phyloP scores from a whole-genome alignment of 2,329 filamentous ascomycete genomes.

The Verticillium alfalfae region DNA sequence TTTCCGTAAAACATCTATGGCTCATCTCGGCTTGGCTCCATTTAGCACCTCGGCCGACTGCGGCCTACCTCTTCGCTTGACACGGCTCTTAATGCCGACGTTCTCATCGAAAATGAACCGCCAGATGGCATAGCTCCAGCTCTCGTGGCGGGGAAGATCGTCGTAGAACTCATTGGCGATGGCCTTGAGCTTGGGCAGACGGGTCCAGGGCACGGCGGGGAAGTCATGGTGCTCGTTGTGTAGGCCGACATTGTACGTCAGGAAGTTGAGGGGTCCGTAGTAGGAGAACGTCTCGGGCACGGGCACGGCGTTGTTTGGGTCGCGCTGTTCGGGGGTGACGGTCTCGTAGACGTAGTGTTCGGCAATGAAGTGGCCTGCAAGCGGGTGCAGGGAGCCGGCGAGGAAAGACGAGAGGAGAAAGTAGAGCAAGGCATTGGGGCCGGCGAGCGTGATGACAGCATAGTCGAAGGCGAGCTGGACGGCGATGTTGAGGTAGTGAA shows the following conservation, averaged over 20 bases:
- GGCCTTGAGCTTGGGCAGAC: conserved; percentile 68
- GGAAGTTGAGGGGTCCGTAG: conserved; percentile 84
- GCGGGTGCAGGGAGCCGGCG: conserved; percentile 87
- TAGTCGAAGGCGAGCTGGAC: conserved; percentile 76
- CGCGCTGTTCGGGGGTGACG: conserved; percentile 44
- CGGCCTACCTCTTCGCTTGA: conserved; percentile 81
- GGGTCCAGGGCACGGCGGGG: conserved; percentile 91
- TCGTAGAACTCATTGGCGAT: conserved; percentile 91
- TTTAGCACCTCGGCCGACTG: conserved; percentile 40
- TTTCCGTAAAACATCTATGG: conserved; percentile 29
- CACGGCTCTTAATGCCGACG: conserved; percentile 84
- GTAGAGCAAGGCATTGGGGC: conserved; percentile 68
- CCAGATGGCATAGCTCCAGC: conserved; percentile 92
- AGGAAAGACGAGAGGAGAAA: conserved; percentile 87
- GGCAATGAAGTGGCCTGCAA: conserved; percentile 96
- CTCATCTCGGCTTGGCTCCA: conserved; percentile 70
- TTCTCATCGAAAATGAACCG: conserved; percentile 88
- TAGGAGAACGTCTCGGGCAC: conserved; percentile 96
- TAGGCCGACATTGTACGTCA: conserved; percentile 95
- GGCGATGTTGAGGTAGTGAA: conserved; percentile 77
- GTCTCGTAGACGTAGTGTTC: conserved; percentile 87
- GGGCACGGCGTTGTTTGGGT: conserved; percentile 56
- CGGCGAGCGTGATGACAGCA: conserved; percentile 55
- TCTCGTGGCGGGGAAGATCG: conserved; percentile 77
- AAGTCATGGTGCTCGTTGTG: conserved; percentile 99